Conservation (phyloP, 2,329 filamentous ascomycete genomes). For the Sporothrix euskadiensis region DNA sequence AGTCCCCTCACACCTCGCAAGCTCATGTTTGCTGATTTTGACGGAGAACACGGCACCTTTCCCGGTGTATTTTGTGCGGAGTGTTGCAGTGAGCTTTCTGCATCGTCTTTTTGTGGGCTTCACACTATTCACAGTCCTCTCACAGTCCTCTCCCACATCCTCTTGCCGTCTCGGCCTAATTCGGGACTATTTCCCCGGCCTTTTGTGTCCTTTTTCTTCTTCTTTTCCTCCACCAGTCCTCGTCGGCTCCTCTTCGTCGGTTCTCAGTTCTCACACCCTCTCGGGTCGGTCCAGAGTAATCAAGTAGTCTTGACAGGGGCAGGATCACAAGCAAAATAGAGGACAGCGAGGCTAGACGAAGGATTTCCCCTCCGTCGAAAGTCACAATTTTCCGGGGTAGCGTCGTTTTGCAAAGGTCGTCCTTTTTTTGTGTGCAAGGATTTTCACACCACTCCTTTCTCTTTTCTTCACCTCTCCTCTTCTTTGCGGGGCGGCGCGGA, state of each 20-base stretch:
- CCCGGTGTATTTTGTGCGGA: constrained; percentile 6
- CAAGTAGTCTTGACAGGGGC: background rate
- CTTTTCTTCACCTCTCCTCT: background rate
- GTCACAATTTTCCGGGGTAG: constrained; percentile 14
- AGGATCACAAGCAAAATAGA: background rate
- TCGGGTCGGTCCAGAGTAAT: background rate
- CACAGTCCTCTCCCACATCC: background rate
- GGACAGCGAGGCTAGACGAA: background rate
- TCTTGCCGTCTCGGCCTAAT: constrained; percentile 7
- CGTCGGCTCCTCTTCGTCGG: background rate
- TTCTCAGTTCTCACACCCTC: background rate
- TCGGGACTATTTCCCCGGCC: constrained; percentile 3
- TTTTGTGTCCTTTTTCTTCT: background rate
- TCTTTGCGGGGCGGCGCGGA: background rate
- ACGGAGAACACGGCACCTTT: constrained; percentile 2
- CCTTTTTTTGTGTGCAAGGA: background rate
- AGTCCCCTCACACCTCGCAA: background rate
- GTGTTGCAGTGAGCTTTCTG: background rate
- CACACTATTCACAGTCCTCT: background rate
- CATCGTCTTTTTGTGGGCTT: background rate
- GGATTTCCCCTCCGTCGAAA: background rate
- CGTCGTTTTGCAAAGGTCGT: background rate
- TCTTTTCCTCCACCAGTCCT: background rate
- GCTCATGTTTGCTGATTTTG: background rate
- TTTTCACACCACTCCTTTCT: background rate